Base-by-base conservation (phyloP, 495 filamentous ascomycete species). In the Stereocaulon alpinum region DNA sequence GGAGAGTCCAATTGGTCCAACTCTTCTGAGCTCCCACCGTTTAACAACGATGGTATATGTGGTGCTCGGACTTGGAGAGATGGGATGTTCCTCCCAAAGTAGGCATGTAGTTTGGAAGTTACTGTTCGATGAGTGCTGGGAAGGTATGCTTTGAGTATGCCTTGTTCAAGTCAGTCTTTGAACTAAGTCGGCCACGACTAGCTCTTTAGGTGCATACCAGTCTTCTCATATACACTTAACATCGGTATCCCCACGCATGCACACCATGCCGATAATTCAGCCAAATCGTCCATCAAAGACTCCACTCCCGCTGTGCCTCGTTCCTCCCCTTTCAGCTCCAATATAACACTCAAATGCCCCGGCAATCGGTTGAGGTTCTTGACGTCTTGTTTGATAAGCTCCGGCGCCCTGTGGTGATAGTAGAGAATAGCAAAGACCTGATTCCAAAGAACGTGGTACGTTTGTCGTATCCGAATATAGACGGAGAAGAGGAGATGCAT, bases 331-430 rank as follows among this genome's bases (percentile, higher is more conserved):
- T 91, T 83, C 56, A 88, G 69, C 6, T 83, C 86, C 61, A 99
- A 70, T 59, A 97, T 84, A 7, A 96, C 85, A 68, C 90, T 95
- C 22, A 99, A 67, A 69, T 97, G 94, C 55, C 86, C 76, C 3
- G 93, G 93, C 48, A 96, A 64, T 58, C 84, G 77, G 42, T 73
- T 78, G 57, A 92, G 75, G 2, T 74, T 77, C 64, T 81, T 85
- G n/a, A 96, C 87, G 75, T 98, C 93, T 61, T 85, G 82, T 64
- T 82, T 80, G 63, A 99, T 94, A 59, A 95, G 77, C 73, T 95
- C 88, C 18, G 93, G 93, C 1, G 91, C 92, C 47, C 87, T 84
- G 71, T 97, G 91, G 70, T 97, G 94, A 73, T 99, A 88, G 66
- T 90, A 87, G 27, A 91, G 77, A 61, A 97, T 76, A 12, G 89